Base-by-base conservation (phyloP, 768 basidiomycete genomes). In the Clavaria fumosa region DNA sequence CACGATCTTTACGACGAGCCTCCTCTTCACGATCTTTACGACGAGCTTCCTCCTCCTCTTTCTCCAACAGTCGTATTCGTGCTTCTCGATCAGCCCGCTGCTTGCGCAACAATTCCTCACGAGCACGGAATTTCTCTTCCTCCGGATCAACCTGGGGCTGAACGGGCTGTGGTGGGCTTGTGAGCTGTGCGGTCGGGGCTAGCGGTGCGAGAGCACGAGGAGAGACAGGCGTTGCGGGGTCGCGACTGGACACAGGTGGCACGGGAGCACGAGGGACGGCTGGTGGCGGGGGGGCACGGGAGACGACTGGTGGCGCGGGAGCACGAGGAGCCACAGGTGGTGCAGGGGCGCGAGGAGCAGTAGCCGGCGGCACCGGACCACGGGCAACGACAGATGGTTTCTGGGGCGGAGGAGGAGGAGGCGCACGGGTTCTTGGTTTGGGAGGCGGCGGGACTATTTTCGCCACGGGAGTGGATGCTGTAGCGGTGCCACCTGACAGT, bases 81-180 rank as follows among this genome's bases (percentile, higher is more conserved):
- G 69, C 78, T n/a, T 64, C 66, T 1, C 83, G 70, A n/a, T 69
- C 85, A 46, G 79, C 79, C 3, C 72, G 70, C 43, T 75, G 75
- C 53, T 78, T 80, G 35, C 65, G 64, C n/a, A 89, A 49, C 2
- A 68, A 70, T 42, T 70, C 80, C 52, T 89, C 81, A 9, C 79
- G 70, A 9, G 65, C 71, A 38, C 67, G 68, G 7, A 95, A 52
- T 11, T 60, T 65, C 31, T 68, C 72, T 43, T 95, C 91, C 52
- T 89, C 86, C 0, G 74, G 74, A 45, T 93, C 88, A 31, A 77
- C 65, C 40, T 66, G 59, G 2, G 67, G 69, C 15, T 41, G 61
- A 4, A 52, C 51, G 1, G 56, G 50, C 36, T 50, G 44, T 21
- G 48, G 42, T n/a, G 58, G 48, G 6, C 52, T 40, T 9, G 45